Evolutionary conservation across 192 early-diverging fungal species (phyloP).

Genomic region (Coemansia reversa): DNA sequence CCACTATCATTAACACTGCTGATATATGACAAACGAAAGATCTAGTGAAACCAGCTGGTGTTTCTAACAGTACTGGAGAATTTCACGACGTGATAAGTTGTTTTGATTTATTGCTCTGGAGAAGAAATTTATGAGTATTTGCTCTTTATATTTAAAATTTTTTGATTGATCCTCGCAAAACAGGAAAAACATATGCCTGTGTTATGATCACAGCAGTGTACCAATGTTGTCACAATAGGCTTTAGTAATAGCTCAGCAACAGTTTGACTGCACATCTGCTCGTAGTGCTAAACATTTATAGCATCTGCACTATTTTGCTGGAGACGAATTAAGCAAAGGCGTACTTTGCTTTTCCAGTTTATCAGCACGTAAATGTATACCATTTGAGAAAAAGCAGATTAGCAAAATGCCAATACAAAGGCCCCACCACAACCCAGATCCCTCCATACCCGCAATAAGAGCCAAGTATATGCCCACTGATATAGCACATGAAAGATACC

Average conservation of each 20-base stretch:
- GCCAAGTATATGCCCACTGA: neutral
- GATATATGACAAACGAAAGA: neutral
- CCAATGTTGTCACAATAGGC: neutral
- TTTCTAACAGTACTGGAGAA: neutral
- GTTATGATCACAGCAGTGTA: neutral
- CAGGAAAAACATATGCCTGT: neutral
- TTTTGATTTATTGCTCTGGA: neutral
- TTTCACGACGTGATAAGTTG: neutral
- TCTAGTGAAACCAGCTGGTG: neutral
- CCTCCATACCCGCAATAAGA: neutral
- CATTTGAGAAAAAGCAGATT: neutral
- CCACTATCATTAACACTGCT: neutral
- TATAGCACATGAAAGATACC: neutral
- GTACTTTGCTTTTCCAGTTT: constrained; percentile 9
- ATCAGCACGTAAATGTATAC: constrained; percentile 3
- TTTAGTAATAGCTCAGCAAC: neutral
- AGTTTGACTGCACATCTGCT: neutral
- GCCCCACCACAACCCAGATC: neutral
- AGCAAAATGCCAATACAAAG: constrained; percentile 3
- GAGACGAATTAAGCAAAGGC: constrained; percentile 6
- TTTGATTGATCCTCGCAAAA: neutral
- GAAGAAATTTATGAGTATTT: neutral
- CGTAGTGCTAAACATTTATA: neutral
- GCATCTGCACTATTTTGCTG: neutral
- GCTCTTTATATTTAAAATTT: neutral